Conservation (phyloP, 257 asterid species). For the Salvia splendens region DNA sequence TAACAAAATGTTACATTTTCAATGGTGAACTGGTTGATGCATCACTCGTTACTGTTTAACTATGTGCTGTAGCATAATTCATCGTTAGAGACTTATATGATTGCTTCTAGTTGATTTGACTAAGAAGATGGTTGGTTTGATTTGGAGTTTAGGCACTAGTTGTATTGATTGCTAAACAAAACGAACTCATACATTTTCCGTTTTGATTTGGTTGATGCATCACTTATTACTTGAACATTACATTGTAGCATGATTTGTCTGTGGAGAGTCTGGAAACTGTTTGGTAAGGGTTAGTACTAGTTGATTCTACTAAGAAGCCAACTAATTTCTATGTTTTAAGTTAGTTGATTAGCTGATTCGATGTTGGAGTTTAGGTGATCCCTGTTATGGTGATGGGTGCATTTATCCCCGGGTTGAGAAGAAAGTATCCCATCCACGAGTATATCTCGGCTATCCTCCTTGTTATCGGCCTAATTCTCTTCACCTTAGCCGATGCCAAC, state of each 20-base stretch:
- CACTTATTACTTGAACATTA: neutral
- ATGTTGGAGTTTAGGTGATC: constrained; percentile 55
- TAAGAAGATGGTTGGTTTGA: neutral
- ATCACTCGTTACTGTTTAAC: no score
- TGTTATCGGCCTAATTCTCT: constrained; percentile 71
- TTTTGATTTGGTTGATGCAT: constrained; percentile 1
- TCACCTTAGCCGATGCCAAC: constrained; percentile 84
- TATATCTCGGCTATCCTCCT: constrained; percentile 76
- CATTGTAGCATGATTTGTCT: neutral
- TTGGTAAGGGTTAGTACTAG: neutral
- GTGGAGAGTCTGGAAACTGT: neutral
- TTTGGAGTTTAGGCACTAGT: no score
- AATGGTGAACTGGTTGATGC: no score
- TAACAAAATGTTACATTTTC: no score
- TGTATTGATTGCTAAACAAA: neutral
- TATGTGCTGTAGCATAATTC: no score
- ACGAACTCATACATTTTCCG: neutral
- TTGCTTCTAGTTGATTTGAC: no score
- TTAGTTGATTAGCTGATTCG: constrained; percentile 1
- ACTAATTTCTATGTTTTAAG: neutral
- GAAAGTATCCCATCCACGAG: constrained; percentile 83
- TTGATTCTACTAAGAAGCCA: neutral
- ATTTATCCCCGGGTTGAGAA: constrained; percentile 84
- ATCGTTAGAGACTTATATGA: neutral
- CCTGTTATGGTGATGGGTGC: constrained; percentile 99